Percentiles rank a stretch among this genome's conserved stretches.
Evolutionary conservation across 305 asterid species (phyloP).

Genomic region (Fraxinus sp.): DNA sequence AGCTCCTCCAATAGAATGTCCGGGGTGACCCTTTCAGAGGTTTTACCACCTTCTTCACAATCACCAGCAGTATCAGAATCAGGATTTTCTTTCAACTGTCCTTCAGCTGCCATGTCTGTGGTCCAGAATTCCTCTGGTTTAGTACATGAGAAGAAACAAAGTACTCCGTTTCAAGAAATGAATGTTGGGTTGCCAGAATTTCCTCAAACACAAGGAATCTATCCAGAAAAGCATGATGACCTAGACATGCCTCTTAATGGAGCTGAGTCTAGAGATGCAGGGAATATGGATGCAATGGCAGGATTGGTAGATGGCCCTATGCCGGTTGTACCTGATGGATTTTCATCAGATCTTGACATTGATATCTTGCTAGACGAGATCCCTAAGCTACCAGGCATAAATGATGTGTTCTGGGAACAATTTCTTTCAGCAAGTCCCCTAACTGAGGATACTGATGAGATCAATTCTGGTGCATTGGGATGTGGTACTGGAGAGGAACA

Average conservation of each 20-base stretch:
- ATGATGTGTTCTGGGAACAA: slow-evolving; percentile 82
- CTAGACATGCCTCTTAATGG: slow-evolving; percentile 29
- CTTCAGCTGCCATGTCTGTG: slow-evolving; percentile 32
- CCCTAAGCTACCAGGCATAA: slow-evolving; percentile 64
- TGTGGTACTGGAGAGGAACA: slow-evolving; percentile 26
- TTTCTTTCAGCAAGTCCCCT: slow-evolving; percentile 60
- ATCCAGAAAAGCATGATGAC: slow-evolving; percentile 25
- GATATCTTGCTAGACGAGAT: slow-evolving; percentile 51
- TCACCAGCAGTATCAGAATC: slow-evolving; percentile 20
- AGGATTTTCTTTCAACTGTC: slow-evolving; percentile 21
- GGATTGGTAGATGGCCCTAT: slow-evolving; percentile 44
- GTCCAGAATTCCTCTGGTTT: slow-evolving; percentile 38
- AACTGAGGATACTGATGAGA: slow-evolving; percentile 47
- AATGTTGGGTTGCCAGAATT: slow-evolving; percentile 35
- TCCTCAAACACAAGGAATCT: slow-evolving; percentile 29
- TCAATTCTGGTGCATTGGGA: slow-evolving; percentile 31
- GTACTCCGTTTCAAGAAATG: slow-evolving; percentile 29
- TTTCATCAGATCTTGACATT: slow-evolving; percentile 44
- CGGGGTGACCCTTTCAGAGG: slow-evolving; percentile 63
- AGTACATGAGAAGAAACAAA: slow-evolving; percentile 28
- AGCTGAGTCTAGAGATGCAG: slow-evolving; percentile 32
- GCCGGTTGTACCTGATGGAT: slow-evolving; percentile 39
- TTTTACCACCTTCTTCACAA: slow-evolving; percentile 33
- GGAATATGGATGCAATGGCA: slow-evolving; percentile 34
- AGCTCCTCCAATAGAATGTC: slow-evolving; percentile 46